Base-by-base conservation (phyloP, 2,329 filamentous ascomycete genomes). In the Aspergillus candidus region DNA sequence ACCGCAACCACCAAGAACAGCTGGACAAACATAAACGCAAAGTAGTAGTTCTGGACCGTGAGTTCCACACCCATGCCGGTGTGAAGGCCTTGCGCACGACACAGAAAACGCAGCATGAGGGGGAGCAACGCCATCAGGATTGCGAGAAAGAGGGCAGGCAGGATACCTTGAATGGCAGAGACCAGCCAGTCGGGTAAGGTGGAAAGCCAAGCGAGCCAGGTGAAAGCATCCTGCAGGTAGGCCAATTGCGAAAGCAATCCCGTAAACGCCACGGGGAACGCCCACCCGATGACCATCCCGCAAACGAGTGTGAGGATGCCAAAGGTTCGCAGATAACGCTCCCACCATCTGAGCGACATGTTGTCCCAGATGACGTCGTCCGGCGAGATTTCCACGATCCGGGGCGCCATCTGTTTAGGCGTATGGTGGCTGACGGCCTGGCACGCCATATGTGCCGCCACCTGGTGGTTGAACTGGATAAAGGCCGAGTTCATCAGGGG, bases 381-480 rank as follows among this genome's bases (percentile, higher is more conserved):
- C 0, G 93, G 93, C 6, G 89, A 88, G 37, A 98, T 89, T 62
- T 98, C 93, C n/a, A 95, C 86, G 33, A 87, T 78, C 22, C 93
- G 81, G 0, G 93, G 93, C 1, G 88, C 79, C 93, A 98, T 98
- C 36, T 94, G 86, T 56, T 87, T 87, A 1, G 93, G 93, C 1
- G 95, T 67, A 58, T 98, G 93, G 62, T 97, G 89, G 32, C 86
- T 89, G 36, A 94, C 77, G 38, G 88, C 83, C 63, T 98, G 93
- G 62, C 89, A 96, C 46, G 91, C 93, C 93, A 98, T 97, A 59
- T 98, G 93, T 0, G 93, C 93, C 5, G 91, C 90, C 2, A 96
- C 87, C 63, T 98, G 93, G 60, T 96, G 86, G 60, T 98, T 95
- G 75, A 98, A 98, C 62, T 98, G 93, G 49, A 98, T 89, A 56